Percentiles rank a stretch among this genome's conserved stretches.
Evolutionary conservation across 805 yeast species (phyloP).

Genomic region (Saturnispora diversa): DNA sequence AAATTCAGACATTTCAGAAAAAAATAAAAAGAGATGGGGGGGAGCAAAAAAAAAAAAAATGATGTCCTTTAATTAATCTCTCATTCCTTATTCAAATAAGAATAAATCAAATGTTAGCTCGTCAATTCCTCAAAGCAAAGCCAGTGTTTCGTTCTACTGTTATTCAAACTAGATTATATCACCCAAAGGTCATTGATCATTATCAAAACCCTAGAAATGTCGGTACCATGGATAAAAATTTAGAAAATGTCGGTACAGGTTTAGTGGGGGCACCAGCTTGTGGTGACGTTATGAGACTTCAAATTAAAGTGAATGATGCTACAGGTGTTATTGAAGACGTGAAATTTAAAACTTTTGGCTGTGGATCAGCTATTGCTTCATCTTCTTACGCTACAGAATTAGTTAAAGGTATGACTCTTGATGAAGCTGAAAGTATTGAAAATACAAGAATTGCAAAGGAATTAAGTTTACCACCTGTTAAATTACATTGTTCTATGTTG

Average conservation of each 20-base stretch:
- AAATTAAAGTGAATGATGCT: conserved; percentile 84
- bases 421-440: conserved; percentile 87
- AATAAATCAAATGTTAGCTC: conserved; percentile 1
- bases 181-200: conserved; percentile 91
- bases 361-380: conserved; percentile 96
- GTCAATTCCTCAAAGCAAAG: conserved; percentile 1
- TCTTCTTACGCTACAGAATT: conserved; percentile 92
- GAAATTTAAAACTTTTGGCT: conserved; percentile 97
- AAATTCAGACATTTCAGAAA: no score
- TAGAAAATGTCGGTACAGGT: conserved; percentile 84
- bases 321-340: conserved; percentile 92
- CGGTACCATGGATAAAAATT: conserved; percentile 78
- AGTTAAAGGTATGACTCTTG: conserved; percentile 89
- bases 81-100: neutral
- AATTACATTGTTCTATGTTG: conserved; percentile 95
- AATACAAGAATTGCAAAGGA: conserved; percentile 94
- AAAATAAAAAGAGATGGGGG: no score
- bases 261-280: conserved; percentile 99
- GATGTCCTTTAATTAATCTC: neutral
- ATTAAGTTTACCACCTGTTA: conserved; percentile 91
- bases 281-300: conserved; percentile 98
- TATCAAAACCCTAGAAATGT: conserved; percentile 96
- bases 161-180: conserved; percentile 41
- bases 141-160: neutral
- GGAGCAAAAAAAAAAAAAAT: neutral